Evolutionary conservation across 1,139 yeast genomes (phyloP).

Genomic region (Scheffersomyces segobiensis): DNA sequence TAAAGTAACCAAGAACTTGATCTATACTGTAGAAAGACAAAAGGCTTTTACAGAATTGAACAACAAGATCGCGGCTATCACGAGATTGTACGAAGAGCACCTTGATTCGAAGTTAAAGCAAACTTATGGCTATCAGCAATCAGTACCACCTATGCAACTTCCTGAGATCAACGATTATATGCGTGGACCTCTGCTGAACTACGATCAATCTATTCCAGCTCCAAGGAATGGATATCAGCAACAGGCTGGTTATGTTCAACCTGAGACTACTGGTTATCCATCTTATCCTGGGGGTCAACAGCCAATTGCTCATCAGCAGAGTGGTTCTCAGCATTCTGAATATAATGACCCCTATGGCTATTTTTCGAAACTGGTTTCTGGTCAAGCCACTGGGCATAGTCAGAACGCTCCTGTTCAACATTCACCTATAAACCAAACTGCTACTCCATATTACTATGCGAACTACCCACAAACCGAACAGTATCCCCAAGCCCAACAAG

Average conservation of each 20-base stretch:
- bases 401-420: background rate
- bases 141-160: background rate
- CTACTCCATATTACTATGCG: background rate
- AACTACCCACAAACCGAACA: background rate
- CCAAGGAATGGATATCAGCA: conserved; percentile 1
- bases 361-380: background rate
- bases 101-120: conserved; percentile 65
- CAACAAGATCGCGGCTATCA: conserved; percentile 77
- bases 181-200: background rate
- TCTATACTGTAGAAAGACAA: conserved; percentile 64
- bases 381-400: background rate
- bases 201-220: background rate
- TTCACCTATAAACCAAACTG: background rate
- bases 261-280: conserved; percentile 2
- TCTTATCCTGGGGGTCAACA: background rate
- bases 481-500: background rate
- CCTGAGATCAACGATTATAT: background rate
- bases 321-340: background rate
- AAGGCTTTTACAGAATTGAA: conserved; percentile 76
- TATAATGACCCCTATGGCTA: background rate
- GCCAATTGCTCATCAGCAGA: background rate
- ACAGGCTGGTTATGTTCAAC: conserved; percentile 1
- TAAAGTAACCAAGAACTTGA: conserved; percentile 65
- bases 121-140: conserved; percentile 42
- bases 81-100: conserved; percentile 74